A percentile compares a stretch with the other conserved stretches of the same genome.
Evolutionary conservation across 2,329 filamentous ascomycete species (phyloP).

Genomic region (Colletotrichum musae): DNA sequence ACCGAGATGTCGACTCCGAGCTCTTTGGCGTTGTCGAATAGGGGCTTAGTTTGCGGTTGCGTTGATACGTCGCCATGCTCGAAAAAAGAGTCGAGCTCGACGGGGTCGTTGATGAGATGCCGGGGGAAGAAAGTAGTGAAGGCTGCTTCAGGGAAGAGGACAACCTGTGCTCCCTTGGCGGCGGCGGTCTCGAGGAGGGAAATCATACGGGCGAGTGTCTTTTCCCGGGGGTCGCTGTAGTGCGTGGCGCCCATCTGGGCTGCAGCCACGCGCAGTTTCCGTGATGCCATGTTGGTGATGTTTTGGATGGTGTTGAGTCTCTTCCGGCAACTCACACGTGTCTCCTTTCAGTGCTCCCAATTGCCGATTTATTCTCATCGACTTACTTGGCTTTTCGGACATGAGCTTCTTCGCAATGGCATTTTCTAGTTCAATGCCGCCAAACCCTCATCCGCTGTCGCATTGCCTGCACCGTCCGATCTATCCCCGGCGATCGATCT

Average conservation of each 20-base stretch:
- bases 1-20: slow-evolving; percentile 65
- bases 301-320: neutral
- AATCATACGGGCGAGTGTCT: slow-evolving; percentile 64
- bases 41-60: slow-evolving; percentile 59
- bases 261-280: slow-evolving; percentile 57
- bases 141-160: slow-evolving; percentile 69
- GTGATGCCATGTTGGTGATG: slow-evolving; percentile 12
- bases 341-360: neutral
- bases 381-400: neutral
- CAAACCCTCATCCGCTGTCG: slow-evolving; percentile 2
- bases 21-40: slow-evolving; percentile 64
- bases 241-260: slow-evolving; percentile 65
- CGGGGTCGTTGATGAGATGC: slow-evolving; percentile 60
- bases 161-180: slow-evolving; percentile 59
- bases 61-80: slow-evolving; percentile 59
- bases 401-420: neutral
- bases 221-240: slow-evolving; percentile 54
- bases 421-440: neutral
- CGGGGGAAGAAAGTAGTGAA: slow-evolving; percentile 71
- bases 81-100: slow-evolving; percentile 64
- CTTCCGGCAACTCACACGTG: neutral
- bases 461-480: neutral
- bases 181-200: slow-evolving; percentile 62
- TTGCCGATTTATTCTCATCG: too few species aligned
- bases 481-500: neutral